Evolutionary conservation across 2,329 filamentous ascomycete species (phyloP).

Genomic region (Calonectria hongkongensis): DNA sequence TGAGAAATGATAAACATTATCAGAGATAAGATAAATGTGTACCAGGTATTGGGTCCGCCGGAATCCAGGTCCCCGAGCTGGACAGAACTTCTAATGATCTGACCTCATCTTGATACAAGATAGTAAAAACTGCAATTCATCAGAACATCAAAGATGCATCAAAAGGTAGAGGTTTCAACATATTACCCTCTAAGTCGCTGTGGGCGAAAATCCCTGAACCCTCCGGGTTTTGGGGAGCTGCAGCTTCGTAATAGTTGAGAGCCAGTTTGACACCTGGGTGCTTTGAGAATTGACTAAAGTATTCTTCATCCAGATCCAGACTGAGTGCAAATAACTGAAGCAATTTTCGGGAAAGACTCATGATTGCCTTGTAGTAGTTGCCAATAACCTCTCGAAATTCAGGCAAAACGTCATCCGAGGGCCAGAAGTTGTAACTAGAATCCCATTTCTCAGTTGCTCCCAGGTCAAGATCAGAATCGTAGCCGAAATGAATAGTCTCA

Average conservation of each 20-base stretch:
- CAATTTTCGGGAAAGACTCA: not conserved
- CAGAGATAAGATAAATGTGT: too few relatives aligned
- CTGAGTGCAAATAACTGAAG: not conserved
- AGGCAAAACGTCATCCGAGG: not conserved
- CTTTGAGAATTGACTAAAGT: not conserved
- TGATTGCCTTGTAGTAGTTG: not conserved
- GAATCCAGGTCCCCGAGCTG: not conserved
- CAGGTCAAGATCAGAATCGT: not conserved
- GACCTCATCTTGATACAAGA: constrained; percentile 5
- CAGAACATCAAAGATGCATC: not conserved
- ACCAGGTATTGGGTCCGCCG: not conserved
- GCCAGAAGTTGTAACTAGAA: constrained; percentile 7
- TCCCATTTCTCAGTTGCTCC: constrained; percentile 5
- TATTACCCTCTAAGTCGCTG: not conserved
- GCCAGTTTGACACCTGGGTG: not conserved
- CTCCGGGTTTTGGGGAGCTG: not conserved
- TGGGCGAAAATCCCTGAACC: not conserved
- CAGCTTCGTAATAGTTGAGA: constrained; percentile 1
- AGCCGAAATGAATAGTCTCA: not conserved
- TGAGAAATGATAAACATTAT: too few relatives aligned
- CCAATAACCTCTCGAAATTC: not conserved
- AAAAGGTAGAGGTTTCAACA: not conserved
- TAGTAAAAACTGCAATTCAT: not conserved
- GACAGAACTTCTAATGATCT: not conserved
- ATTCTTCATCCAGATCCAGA: not conserved